Percentiles rank a stretch among this genome's conserved stretches.
Conservation (phyloP, 371 early-diverging fungal species). For the Mortierella sp. region DNA sequence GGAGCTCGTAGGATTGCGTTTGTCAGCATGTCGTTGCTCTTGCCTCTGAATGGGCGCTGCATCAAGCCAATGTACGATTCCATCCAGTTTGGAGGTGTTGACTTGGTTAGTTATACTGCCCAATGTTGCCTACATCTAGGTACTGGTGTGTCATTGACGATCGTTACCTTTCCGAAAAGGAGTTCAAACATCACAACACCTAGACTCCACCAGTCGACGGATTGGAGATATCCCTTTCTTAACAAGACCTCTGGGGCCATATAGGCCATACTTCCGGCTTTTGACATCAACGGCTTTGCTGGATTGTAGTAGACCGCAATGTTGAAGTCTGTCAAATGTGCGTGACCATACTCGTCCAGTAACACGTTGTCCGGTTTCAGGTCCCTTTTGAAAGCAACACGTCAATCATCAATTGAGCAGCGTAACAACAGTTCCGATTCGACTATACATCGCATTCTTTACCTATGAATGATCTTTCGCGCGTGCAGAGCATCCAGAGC, state of each 20-base stretch:
- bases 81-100: too few relatives aligned
- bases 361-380: slow-evolving; percentile 95
- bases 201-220: slow-evolving; percentile 92
- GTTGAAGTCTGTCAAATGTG: slow-evolving; percentile 92
- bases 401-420: too few relatives aligned
- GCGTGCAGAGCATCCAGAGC: slow-evolving; percentile 78
- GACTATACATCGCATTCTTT: too few relatives aligned
- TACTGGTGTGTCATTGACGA: too few relatives aligned
- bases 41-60: slow-evolving; percentile 89
- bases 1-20: slow-evolving; percentile 70
- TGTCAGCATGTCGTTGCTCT: slow-evolving; percentile 81
- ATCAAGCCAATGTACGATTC: too few relatives aligned
- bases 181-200: slow-evolving; percentile 90
- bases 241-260: slow-evolving; percentile 86
- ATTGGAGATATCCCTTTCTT: slow-evolving; percentile 74
- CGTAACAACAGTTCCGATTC: too few relatives aligned
- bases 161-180: slow-evolving; percentile 76
- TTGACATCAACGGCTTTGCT: slow-evolving; percentile 67
- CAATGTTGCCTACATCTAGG: too few relatives aligned
- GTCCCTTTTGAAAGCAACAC: slow-evolving; percentile 77
- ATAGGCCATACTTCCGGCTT: slow-evolving; percentile 85
- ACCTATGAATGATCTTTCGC: slow-evolving; percentile 71
- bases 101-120: too few relatives aligned
- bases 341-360: slow-evolving; percentile 87
- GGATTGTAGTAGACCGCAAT: slow-evolving; percentile 75